Conservation (phyloP, 2,329 filamentous ascomycete genomes). For the Stagonosporopsis tanaceti region DNA sequence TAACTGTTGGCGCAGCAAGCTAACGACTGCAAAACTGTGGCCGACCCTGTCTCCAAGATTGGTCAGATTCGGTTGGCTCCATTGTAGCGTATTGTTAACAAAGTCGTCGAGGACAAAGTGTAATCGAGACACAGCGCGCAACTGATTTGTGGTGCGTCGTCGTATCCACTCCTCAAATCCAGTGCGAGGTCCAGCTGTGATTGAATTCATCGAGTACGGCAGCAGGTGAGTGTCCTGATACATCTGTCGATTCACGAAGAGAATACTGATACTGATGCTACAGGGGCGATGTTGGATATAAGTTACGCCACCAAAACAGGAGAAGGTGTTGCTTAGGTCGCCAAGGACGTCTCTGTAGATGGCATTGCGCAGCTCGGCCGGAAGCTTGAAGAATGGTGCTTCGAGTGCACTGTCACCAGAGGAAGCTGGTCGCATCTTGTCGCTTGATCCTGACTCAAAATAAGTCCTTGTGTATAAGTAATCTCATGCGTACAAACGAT, state of each 20-base stretch:
- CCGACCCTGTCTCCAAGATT: background rate
- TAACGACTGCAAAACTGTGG: background rate
- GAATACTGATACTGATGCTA: background rate
- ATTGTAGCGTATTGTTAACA: background rate
- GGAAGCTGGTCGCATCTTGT: background rate
- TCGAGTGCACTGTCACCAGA: background rate
- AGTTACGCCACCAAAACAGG: conserved; percentile 3
- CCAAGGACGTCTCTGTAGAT: conserved; percentile 1
- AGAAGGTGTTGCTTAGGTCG: background rate
- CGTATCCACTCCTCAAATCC: background rate
- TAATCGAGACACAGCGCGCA: background rate
- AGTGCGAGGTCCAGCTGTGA: conserved; percentile 4
- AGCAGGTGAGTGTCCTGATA: background rate
- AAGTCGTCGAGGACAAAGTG: conserved; percentile 3
- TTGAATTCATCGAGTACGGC: background rate
- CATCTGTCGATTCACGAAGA: conserved; percentile 3
- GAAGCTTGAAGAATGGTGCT: background rate
- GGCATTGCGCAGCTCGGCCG: conserved; percentile 1
- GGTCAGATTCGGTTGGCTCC: background rate
- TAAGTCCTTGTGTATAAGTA: background rate
- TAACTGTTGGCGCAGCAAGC: background rate
- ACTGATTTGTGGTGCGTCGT: background rate
- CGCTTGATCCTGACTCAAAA: background rate
- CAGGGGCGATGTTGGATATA: background rate
- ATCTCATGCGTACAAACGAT: no score